These are phyloP conservation scores for Cladosporium sp. DNA, from an alignment of 2,329 filamentous ascomycete genomes.

Conservation along the genomic window DNA sequence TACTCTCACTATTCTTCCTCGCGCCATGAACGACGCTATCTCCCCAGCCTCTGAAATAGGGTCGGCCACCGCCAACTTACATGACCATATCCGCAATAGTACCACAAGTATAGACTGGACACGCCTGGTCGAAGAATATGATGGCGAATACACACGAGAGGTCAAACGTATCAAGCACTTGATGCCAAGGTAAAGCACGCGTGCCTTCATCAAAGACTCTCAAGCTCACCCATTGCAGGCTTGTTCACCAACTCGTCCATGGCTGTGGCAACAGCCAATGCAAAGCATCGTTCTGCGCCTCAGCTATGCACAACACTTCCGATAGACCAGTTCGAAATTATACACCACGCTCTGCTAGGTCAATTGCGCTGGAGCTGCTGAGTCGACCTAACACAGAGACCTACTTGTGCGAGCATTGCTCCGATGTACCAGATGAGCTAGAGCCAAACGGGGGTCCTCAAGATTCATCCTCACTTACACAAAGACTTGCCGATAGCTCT, in stretches of 20 bases:
- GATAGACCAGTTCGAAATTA: constrained; percentile 68
- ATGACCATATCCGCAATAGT: too few relatives aligned
- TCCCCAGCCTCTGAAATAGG: neutral
- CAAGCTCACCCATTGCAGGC: neutral
- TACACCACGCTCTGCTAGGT: constrained; percentile 72
- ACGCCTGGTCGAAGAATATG: neutral
- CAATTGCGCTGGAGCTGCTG: constrained; percentile 70
- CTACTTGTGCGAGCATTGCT: constrained; percentile 51
- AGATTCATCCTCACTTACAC: constrained; percentile 57
- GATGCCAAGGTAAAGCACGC: neutral
- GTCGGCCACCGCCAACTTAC: neutral
- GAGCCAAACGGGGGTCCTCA: constrained; percentile 27
- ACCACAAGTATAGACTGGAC: neutral
- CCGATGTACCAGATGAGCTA: neutral
- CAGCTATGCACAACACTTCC: constrained; percentile 62
- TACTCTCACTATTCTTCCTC: too few relatives aligned
- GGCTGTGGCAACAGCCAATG: constrained; percentile 68
- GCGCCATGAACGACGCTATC: neutral
- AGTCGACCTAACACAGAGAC: constrained; percentile 68
- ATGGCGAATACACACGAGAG: neutral
- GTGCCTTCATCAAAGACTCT: neutral
- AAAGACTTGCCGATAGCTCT: constrained; percentile 43
- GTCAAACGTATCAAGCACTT: neutral
- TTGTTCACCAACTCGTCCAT: constrained; percentile 66
- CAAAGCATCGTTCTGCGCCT: constrained; percentile 69